Conservation (phyloP, 805 yeast species). For the Ogataea minuta region DNA sequence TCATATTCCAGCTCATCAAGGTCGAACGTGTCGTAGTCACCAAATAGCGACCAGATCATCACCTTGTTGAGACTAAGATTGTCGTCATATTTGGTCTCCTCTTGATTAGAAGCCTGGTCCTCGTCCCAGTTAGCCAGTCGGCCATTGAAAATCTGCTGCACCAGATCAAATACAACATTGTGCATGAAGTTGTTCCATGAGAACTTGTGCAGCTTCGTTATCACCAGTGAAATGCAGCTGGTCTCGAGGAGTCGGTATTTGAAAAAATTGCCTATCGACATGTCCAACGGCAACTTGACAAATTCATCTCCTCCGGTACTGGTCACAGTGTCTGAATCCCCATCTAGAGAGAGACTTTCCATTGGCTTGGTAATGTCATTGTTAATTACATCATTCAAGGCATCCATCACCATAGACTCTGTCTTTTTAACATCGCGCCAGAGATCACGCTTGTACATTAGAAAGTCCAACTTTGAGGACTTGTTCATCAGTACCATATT, state of each 20-base stretch:
- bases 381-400: constrained; percentile 33
- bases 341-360: constrained; percentile 31
- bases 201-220: constrained; percentile 68
- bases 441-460: constrained; percentile 67
- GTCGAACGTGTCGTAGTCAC: constrained; percentile 28
- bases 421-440: constrained; percentile 56
- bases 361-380: constrained; percentile 20
- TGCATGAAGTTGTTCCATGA: constrained; percentile 98
- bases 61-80: constrained; percentile 33
- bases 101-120: constrained; percentile 34
- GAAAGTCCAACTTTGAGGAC: constrained; percentile 55
- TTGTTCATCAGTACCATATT: constrained; percentile 91
- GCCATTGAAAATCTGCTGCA: constrained; percentile 92
- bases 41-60: constrained; percentile 37
- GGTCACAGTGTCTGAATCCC: constrained; percentile 22
- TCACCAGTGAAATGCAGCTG: constrained; percentile 58
- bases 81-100: constrained; percentile 34
- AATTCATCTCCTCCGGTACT: constrained; percentile 17
- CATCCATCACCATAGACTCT: constrained; percentile 37
- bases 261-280: constrained; percentile 73
- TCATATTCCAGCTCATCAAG: constrained; percentile 14
- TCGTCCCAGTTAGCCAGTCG: constrained; percentile 38
- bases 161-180: constrained; percentile 91
- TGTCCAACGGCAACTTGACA: constrained; percentile 26
- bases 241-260: constrained; percentile 77